Evolutionary conservation across 495 filamentous ascomycete genomes (phyloP), one percentile per base, ranked within the genome.

Genomic region (Neurospora hispaniola): DNA sequence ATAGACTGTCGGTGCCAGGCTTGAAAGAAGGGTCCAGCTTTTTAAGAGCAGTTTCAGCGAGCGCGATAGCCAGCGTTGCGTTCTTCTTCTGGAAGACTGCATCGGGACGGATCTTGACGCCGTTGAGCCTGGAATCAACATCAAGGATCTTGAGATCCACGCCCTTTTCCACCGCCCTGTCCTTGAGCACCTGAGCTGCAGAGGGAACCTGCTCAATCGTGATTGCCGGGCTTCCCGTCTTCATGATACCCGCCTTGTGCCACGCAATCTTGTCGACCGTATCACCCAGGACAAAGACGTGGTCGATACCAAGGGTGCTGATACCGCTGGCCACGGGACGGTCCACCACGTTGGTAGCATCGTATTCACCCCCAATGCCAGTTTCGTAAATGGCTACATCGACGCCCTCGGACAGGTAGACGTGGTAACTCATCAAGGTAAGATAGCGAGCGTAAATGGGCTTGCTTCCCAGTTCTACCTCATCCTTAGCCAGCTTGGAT

Each of bases 201-300:
- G 78, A 82, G 2, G 86, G 80, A 0, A 85, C 82, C 79, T 99
- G 96, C 18, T 89, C 88, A 12, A 92, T 88, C 1, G 91, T 93
- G 71, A 97, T 96, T 3, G 89, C 91, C 10, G 89, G 87, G 12
- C 84, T 84, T 0, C 88, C 89, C 2, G 79, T 35, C 79, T 98
- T 99, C 84, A 97, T 91, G 70, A 98, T 95, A 14, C 96, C 96
- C 14, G 88, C 92, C 80, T 99, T 98, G 78, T 99, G 95, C 96
- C 96, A 98, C 5, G 96, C 95, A 73, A 99, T 99, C 75, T 94
- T 87, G 69, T 94, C 92, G 54, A 97, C 89, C 0, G 96, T 96
- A 42, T 87, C 80, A 16, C 96, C 96, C 42, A 99, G 87, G 78
- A 94, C 84, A 18, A 84, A 85, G 16, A 90, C 88, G 76, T 99